Base-by-base conservation (phyloP, 2,329 filamentous ascomycete species). In the Colletotrichum sansevieriae region DNA sequence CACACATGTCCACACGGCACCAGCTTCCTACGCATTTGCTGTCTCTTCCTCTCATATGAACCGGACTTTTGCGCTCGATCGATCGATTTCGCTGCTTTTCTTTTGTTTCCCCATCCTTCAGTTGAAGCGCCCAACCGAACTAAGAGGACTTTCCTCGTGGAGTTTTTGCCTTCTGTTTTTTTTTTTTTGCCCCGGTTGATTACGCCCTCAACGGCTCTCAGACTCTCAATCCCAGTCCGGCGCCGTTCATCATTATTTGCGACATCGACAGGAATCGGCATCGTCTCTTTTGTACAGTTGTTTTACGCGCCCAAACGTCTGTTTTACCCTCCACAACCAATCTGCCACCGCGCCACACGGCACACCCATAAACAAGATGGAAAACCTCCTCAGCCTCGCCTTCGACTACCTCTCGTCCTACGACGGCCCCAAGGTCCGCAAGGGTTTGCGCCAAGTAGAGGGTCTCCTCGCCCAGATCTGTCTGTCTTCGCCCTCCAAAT, bases 391-490 rank as follows among this genome's bases (percentile, higher is more conserved):
- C 64, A 97, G 94, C 51, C 90, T 97, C 78, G 94, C 95, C 70
- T 98, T 98, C 81, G 95, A 98, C 84, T 97, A 97, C 81, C 91
- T 98, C 72, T 97, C 95, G 70, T 98, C 95, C 56, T 95, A 95
- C 79, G 94, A 98, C 75, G 90, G 91, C 66, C 86, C 87, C 78
- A 97, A 97, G 83, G 92, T 98, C 77, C 91, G 94, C 74, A 98
- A 98, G 83, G 96, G 95, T 59, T 83, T 98, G 73, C 92, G 94
- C 73, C 95, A 98, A 82, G 94, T 98, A 72, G 95, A 98, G 82
- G 94, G 94, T 37, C 87, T 98, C 52, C 88, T 98, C 58, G 95
- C 95, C 22, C 95, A 97, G 81, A 97, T 98, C 82, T 98, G 95
- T 81, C 89, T 98, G 46, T 92, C 92, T 8, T 80, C 82, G 52